phyloP scores from a whole-genome alignment of 2,329 filamentous ascomycete genomes.

The Fusarium oligoseptatum region DNA sequence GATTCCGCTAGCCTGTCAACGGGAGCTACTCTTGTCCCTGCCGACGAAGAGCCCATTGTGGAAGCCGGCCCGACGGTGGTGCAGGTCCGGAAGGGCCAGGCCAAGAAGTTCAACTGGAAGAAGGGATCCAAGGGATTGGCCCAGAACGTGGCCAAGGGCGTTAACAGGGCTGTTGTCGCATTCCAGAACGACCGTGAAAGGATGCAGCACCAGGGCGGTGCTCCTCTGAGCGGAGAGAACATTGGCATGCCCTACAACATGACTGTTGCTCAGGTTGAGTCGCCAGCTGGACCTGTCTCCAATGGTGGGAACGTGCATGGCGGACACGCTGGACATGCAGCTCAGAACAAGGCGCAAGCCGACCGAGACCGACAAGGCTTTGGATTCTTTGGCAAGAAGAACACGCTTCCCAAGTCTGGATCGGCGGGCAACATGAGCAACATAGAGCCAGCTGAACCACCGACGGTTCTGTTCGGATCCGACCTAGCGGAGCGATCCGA shows the following conservation, averaged over 20 bases:
- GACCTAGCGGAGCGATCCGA: constrained; percentile 89
- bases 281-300: constrained; percentile 52
- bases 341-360: constrained; percentile 41
- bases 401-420: constrained; percentile 64
- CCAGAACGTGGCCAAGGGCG: constrained; percentile 92
- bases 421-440: constrained; percentile 58
- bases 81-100: constrained; percentile 92
- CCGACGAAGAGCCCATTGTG: constrained; percentile 76
- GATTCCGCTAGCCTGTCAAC: constrained; percentile 68
- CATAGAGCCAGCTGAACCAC: constrained; percentile 63
- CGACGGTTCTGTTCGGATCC: constrained; percentile 83
- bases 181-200: constrained; percentile 72
- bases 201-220: constrained; percentile 63
- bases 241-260: constrained; percentile 80
- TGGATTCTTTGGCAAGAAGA: constrained; percentile 77
- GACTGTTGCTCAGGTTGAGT: constrained; percentile 69
- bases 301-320: constrained; percentile 47
- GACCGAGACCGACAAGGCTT: constrained; percentile 70
- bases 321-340: constrained; percentile 39
- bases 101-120: constrained; percentile 99
- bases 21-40: constrained; percentile 69
- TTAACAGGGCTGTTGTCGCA: constrained; percentile 90
- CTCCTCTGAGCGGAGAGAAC: constrained; percentile 67
- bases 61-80: constrained; percentile 89
- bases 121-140: constrained; percentile 94